These are phyloP conservation scores for Scedosporium boydii DNA, from an alignment of 2,329 filamentous ascomycete genomes.

Conservation along the genomic window DNA sequence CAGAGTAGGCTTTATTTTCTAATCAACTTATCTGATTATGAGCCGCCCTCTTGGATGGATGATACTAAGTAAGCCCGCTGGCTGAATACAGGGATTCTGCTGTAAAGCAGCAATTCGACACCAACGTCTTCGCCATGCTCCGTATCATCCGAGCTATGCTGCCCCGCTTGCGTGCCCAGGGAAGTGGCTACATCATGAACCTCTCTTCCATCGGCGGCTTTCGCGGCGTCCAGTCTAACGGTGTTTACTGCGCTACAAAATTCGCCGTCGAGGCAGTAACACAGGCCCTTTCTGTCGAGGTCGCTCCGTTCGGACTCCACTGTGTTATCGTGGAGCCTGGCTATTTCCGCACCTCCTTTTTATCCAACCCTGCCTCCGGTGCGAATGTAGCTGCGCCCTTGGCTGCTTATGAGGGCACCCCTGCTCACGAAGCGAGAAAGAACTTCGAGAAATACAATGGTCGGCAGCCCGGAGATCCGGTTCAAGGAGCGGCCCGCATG, in stretches of 20 bases:
- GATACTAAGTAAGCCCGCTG: background rate
- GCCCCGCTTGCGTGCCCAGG: constrained; percentile 32
- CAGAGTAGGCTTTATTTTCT: constrained; percentile 3
- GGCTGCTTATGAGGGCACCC: constrained; percentile 19
- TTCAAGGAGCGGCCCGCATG: constrained; percentile 25
- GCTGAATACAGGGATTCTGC: constrained; percentile 23
- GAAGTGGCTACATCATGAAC: constrained; percentile 33
- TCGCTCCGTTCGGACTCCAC: constrained; percentile 33
- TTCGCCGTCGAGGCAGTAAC: constrained; percentile 33
- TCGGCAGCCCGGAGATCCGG: constrained; percentile 29
- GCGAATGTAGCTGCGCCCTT: constrained; percentile 12
- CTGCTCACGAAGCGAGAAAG: constrained; percentile 15
- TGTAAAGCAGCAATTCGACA: constrained; percentile 29
- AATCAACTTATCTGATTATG: background rate
- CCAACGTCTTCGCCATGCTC: constrained; percentile 39
- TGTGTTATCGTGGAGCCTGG: constrained; percentile 38
- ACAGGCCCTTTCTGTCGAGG: constrained; percentile 32
- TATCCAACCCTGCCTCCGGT: constrained; percentile 14
- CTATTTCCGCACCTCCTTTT: constrained; percentile 41
- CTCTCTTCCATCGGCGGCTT: constrained; percentile 37
- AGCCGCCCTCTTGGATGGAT: background rate
- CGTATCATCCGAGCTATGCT: constrained; percentile 37
- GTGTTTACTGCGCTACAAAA: constrained; percentile 35
- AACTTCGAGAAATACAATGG: constrained; percentile 17
- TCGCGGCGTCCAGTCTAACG: constrained; percentile 24